These are phyloP conservation scores for Saccharomycopsis olivae DNA, from an alignment of 805 yeast species.

Conservation along the genomic window DNA sequence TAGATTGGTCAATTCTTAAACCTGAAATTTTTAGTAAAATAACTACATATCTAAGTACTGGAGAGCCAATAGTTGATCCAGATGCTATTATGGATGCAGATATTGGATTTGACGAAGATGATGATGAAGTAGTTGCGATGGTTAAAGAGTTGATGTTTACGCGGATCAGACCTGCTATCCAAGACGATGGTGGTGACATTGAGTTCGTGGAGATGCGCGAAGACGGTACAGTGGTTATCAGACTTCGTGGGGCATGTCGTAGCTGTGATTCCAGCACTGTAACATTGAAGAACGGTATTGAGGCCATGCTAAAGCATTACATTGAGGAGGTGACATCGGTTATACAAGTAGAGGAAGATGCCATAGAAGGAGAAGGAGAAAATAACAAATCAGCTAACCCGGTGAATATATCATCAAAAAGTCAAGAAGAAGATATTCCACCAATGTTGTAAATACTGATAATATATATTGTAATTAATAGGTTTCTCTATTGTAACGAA, in stretches of 20 bases:
- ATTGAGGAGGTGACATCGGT: slow-evolving; percentile 58
- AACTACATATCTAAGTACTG: slow-evolving; percentile 26
- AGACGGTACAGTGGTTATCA: slow-evolving; percentile 48
- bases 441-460: slow-evolving; percentile 8
- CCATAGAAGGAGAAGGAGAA: neutral
- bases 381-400: slow-evolving; percentile 1
- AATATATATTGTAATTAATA: neutral
- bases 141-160: slow-evolving; percentile 62
- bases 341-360: slow-evolving; percentile 36
- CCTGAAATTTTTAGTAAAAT: slow-evolving; percentile 46
- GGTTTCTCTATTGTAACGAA: neutral
- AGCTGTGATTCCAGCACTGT: slow-evolving; percentile 61
- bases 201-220: slow-evolving; percentile 51
- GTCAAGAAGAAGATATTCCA: slow-evolving; percentile 15
- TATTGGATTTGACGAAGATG: slow-evolving; percentile 42
- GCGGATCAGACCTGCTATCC: slow-evolving; percentile 62
- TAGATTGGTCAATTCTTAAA: slow-evolving; percentile 49
- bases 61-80: slow-evolving; percentile 40
- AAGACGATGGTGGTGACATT: slow-evolving; percentile 69
- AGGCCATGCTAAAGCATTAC: slow-evolving; percentile 59
- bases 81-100: slow-evolving; percentile 14
- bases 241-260: slow-evolving; percentile 60
- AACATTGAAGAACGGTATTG: slow-evolving; percentile 59
- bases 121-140: slow-evolving; percentile 56
- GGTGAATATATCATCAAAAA: no score